These are phyloP conservation scores for Neofusicoccum sp. DNA, from an alignment of 2,329 filamentous ascomycete species.

Conservation along the genomic window DNA sequence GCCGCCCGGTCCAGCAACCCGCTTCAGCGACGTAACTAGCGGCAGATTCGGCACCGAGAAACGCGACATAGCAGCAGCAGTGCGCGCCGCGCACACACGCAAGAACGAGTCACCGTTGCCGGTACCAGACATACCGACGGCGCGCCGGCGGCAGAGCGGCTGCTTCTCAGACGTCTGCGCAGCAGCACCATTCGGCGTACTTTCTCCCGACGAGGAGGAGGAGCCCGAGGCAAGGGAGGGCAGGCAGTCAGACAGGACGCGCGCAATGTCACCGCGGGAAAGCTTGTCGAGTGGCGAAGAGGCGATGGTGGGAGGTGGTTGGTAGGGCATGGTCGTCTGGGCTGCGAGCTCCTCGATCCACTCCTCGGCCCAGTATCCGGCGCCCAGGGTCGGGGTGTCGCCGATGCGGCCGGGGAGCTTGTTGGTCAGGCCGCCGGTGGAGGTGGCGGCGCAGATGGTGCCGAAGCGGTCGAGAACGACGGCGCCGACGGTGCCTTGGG, in stretches of 20 bases:
- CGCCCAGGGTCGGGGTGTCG: slow-evolving; percentile 81
- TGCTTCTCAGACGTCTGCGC: background rate
- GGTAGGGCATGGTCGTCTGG: slow-evolving; percentile 28
- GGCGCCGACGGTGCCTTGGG: slow-evolving; percentile 82
- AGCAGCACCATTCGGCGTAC: too few species aligned
- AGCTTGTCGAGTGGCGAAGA: slow-evolving; percentile 30
- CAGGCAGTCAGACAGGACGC: slow-evolving; percentile 62
- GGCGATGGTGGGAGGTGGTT: slow-evolving; percentile 8
- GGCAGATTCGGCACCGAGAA: slow-evolving; percentile 55
- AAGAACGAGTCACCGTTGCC: slow-evolving; percentile 91
- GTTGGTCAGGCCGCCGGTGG: slow-evolving; percentile 81
- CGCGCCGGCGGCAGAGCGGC: slow-evolving; percentile 32
- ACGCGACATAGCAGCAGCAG: slow-evolving; percentile 71
- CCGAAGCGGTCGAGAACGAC: slow-evolving; percentile 79
- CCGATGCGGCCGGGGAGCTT: slow-evolving; percentile 84
- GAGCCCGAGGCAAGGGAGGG: slow-evolving; percentile 43
- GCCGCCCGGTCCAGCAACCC: slow-evolving; percentile 70
- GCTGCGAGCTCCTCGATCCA: slow-evolving; percentile 59
- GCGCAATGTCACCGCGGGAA: slow-evolving; percentile 45
- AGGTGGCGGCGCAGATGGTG: slow-evolving; percentile 68
- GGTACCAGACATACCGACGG: slow-evolving; percentile 71
- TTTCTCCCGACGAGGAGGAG: background rate
- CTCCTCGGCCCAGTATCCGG: slow-evolving; percentile 88
- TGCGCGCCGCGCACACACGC: slow-evolving; percentile 69
- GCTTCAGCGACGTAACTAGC: slow-evolving; percentile 61